Conservation (phyloP, 352 stramenopile species). For the Globisporangium spinosum region DNA sequence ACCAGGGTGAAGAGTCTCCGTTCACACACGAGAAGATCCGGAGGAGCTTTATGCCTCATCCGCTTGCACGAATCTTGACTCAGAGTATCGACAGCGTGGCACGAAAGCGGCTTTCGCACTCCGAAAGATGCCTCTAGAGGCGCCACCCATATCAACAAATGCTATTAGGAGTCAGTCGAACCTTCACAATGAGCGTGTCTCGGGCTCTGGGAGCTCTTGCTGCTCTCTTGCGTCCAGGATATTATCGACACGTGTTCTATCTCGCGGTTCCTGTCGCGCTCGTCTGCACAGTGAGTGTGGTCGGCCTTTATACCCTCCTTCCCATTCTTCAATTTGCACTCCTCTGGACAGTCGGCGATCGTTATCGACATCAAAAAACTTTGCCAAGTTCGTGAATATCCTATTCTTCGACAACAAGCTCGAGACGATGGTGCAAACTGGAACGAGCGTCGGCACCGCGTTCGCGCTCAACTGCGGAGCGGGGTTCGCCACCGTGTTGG, state of each 20-base stretch:
- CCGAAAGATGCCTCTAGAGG: not conserved
- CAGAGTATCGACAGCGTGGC: not conserved
- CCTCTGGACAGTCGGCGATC: not conserved
- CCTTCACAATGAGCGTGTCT: not conserved
- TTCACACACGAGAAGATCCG: not conserved
- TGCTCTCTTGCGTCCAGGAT: not conserved
- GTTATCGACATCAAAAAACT: not conserved
- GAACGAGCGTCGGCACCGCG: constrained; percentile 25
- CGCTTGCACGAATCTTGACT: not conserved
- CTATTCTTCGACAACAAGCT: constrained; percentile 2
- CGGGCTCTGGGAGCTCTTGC: not conserved
- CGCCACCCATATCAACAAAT: not conserved
- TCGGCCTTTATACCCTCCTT: not conserved
- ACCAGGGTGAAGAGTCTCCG: not conserved
- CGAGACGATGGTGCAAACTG: constrained; percentile 31
- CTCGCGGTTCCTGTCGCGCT: not conserved
- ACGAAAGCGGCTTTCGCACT: not conserved
- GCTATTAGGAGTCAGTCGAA: not conserved
- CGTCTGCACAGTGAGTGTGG: not conserved
- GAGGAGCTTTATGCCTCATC: not conserved
- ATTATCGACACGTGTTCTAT: not conserved
- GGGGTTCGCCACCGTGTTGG: constrained; percentile 51
- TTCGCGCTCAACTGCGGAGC: constrained; percentile 60
- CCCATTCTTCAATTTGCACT: not conserved
- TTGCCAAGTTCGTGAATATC: not conserved